These are phyloP conservation scores for Fusarium phyllophilum DNA, from an alignment of 2,329 filamentous ascomycete species.

Conservation along the genomic window DNA sequence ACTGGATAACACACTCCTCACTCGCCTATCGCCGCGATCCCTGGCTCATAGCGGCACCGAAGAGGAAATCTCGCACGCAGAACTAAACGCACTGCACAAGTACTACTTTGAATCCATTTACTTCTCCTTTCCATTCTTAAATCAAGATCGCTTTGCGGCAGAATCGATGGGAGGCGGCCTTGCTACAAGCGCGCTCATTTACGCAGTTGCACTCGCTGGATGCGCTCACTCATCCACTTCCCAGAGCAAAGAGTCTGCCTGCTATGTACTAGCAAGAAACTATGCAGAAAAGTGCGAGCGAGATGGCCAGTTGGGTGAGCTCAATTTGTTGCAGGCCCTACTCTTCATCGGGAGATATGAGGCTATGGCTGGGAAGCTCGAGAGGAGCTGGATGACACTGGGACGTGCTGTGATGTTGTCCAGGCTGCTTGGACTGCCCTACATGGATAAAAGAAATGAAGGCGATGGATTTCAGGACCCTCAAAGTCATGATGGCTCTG, in stretches of 20 bases:
- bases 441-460: neutral
- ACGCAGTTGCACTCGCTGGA: neutral
- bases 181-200: neutral
- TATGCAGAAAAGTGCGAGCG: neutral
- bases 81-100: neutral
- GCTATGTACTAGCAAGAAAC: neutral
- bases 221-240: neutral
- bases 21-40: neutral
- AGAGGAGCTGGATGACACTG: neutral
- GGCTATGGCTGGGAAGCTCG: neutral
- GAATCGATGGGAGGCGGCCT: neutral
- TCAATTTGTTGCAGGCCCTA: neutral
- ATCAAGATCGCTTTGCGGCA: neutral
- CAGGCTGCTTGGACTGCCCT: neutral
- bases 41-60: neutral
- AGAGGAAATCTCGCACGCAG: neutral
- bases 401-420: neutral
- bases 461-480: neutral
- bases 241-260: neutral
- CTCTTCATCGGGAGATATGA: neutral
- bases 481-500: neutral
- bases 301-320: neutral
- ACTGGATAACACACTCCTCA: neutral
- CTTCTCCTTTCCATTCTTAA: neutral
- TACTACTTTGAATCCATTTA: neutral